Evolutionary conservation across 2,329 filamentous ascomycete species (phyloP).

Genomic region (Metarhizium rileyi): DNA sequence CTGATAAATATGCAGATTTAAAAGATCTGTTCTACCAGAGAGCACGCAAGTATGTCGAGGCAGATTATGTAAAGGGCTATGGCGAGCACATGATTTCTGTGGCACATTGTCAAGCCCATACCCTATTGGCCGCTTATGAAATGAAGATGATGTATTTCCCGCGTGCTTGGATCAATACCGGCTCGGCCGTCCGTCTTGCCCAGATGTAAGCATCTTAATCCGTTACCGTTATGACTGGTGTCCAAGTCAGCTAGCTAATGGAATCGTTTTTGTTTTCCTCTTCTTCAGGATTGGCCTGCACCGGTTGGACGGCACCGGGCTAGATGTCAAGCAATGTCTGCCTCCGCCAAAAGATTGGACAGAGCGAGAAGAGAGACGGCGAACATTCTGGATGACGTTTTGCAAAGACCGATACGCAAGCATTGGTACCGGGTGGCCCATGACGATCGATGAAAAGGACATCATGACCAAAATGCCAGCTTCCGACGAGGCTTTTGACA

Average conservation of each 20-base stretch:
- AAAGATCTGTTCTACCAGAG: slow-evolving; percentile 86
- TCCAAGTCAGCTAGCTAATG: slow-evolving; percentile 1
- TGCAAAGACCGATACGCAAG: slow-evolving; percentile 86
- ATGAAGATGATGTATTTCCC: slow-evolving; percentile 98
- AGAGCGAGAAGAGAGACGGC: slow-evolving; percentile 78
- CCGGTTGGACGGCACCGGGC: slow-evolving; percentile 66
- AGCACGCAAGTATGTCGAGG: slow-evolving; percentile 80
- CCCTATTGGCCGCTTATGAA: slow-evolving; percentile 72
- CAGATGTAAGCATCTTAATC: slow-evolving; percentile 55
- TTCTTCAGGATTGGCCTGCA: slow-evolving; percentile 77
- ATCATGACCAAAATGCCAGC: slow-evolving; percentile 78
- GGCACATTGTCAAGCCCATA: slow-evolving; percentile 77
- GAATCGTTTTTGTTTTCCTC: too few species aligned
- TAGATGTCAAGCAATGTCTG: slow-evolving; percentile 90
- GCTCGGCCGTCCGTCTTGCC: slow-evolving; percentile 66
- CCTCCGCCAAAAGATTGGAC: slow-evolving; percentile 86
- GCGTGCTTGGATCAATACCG: slow-evolving; percentile 86
- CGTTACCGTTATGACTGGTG: background rate
- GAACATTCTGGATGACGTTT: slow-evolving; percentile 94
- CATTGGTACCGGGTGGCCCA: slow-evolving; percentile 95
- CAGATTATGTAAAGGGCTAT: slow-evolving; percentile 84
- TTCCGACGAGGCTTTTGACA: slow-evolving; percentile 75
- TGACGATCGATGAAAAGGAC: slow-evolving; percentile 86
- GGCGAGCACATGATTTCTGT: slow-evolving; percentile 83
- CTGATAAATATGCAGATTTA: slow-evolving; percentile 68